Evolutionary conservation across 164 flowering plant genomes (phyloP), one percentile per base, ranked within the genome.

Genomic region (Hamamelis virginiana): DNA sequence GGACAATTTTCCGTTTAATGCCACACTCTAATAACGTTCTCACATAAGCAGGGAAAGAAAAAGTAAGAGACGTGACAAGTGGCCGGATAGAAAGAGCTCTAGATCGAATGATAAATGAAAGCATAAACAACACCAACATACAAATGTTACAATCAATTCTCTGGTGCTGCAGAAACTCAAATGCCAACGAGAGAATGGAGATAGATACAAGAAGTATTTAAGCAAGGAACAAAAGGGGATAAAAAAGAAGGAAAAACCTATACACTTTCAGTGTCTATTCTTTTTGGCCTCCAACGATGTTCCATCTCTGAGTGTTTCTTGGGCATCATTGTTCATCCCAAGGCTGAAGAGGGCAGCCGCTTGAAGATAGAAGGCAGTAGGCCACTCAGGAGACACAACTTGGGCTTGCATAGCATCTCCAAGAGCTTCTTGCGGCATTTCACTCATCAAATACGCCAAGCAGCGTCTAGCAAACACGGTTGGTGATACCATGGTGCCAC

Each of bases 351-450:
- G 86, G 9, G 88, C 83, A 56, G 85, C 85, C 0, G 87, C 90
- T 74, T 84, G 92, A 57, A 86, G 86, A 73, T 86, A 82, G 59
- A 80, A 84, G 26, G 88, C 85, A 48, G 83, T 78, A 0, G 83
- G 77, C 87, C 87, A 87, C 18, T 80, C 86, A 0, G 89, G 87
- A 5, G 82, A 76, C 38, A 82, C 61, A 5, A 82, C 84, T 60
- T 83, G 91, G 1, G 89, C 89, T 70, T 85, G 89, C 87, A 87
- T 85, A 0, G 91, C 86, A 65, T 85, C 91, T 55, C 82, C 86
- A 0, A 87, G 82, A 41, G 91, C 91, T 77, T 85, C 87, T 68
- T 87, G 85, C 1, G 82, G 69, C 87, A 79, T 80, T 19, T 78
- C 80, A 51, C 22, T 82, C 85, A 81, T 81, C 76, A 85, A 67